phyloP scores from a whole-genome alignment of 2,329 filamentous ascomycete species.

The Ascosphaera aggregata region DNA sequence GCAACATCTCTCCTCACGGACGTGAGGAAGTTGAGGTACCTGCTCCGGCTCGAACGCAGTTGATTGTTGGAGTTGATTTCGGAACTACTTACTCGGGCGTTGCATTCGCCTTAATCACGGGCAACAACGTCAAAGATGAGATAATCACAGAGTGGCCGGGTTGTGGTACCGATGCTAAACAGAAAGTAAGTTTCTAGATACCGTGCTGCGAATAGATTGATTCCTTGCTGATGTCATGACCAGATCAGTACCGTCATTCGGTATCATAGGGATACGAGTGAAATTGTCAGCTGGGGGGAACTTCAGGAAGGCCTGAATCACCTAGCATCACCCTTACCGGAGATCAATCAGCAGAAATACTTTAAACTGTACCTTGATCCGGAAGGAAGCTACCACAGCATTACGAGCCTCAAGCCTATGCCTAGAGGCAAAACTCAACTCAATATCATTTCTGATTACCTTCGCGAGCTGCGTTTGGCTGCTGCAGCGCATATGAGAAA shows the following conservation, averaged over 20 bases:
- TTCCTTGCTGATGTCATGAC: constrained; percentile 4
- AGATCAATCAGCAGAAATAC: constrained; percentile 98
- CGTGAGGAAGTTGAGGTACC: constrained; percentile 58
- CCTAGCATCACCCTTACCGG: constrained; percentile 44
- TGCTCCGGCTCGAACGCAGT: constrained; percentile 77
- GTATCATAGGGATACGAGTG: neutral
- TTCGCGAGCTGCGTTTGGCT: constrained; percentile 92
- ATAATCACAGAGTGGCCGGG: constrained; percentile 99
- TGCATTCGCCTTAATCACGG: constrained; percentile 78
- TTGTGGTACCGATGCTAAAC: constrained; percentile 90
- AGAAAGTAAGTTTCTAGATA: constrained; percentile 44
- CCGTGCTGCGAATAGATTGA: neutral
- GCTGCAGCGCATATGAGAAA: constrained; percentile 93
- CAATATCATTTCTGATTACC: constrained; percentile 96
- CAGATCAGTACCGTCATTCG: constrained; percentile 1
- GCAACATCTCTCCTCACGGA: constrained; percentile 1
- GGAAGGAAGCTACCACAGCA: constrained; percentile 95
- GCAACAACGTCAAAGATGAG: constrained; percentile 92
- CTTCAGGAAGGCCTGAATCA: neutral
- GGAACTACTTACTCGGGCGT: constrained; percentile 97
- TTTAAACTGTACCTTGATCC: constrained; percentile 99
- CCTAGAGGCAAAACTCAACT: constrained; percentile 97
- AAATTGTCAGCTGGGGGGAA: neutral
- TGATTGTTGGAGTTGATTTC: constrained; percentile 98
- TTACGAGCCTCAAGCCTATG: constrained; percentile 92